Base-by-base conservation (phyloP, 257 asterid genomes). In the Nicotiana knightiana region DNA sequence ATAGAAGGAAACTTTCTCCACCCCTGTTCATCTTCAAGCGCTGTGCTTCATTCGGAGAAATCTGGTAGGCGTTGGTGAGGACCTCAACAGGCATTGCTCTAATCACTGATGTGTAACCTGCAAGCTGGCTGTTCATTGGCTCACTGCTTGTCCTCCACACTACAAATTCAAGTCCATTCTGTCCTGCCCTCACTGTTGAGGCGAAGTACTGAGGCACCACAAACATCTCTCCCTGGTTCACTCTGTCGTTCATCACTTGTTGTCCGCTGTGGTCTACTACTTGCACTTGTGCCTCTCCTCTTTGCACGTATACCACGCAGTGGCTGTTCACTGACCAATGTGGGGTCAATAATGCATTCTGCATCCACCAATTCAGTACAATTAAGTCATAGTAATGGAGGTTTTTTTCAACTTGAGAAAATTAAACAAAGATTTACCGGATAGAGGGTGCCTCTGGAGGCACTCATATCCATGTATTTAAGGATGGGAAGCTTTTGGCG, bases 71-170 rank as follows among this genome's bases (percentile, higher is more conserved):
- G 16, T 90, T 88, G 0, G 92, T 86, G 2, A 94, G 82, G 3
- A 92, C 95, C 1, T 93, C 91, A 15, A 89, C 82, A 0, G 97
- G 98, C 95, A 90, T 81, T 1, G 92, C 98, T 63, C 92, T 84
- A 1, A 94, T 54, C 15, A 91, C 91, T 9, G 98, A 94, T 0
- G 97, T 91, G 89, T 90, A 91, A 0, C 98, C 98, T 0, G 94
- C 92, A 2, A 90, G 53, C 0, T 91, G 78, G 88, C 70, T 90
- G 43, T 86, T 84, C 91, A 85, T 85, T 1, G 97, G 97, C 64
- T 75, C 21, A 5, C 92, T 91, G 0, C 91, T 88, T 0, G 98
- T 94, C 90, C 88, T 93, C 67, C 90, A 85, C 12, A 91, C 84
- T 78, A 91, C 91, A 90, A 91, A 93, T 30, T 94, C 92, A 78